Evolutionary conservation across 2,329 filamentous ascomycete genomes (phyloP).

Genomic region (Hypocreales sp.): DNA sequence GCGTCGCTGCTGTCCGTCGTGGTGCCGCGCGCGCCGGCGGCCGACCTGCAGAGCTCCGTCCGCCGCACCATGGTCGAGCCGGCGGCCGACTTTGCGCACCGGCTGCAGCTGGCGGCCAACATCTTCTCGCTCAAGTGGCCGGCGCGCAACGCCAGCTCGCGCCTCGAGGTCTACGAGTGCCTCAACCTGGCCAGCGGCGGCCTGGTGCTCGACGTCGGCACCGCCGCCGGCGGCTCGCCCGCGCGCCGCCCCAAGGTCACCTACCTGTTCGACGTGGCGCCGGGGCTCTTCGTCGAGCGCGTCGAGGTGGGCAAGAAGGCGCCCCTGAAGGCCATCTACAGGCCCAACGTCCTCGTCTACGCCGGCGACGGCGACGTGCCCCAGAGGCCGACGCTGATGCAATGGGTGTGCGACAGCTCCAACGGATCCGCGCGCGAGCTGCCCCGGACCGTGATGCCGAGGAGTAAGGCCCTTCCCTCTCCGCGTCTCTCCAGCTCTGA

Average conservation of each 20-base stretch:
- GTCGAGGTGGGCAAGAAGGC: slow-evolving; percentile 17
- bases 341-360: slow-evolving; percentile 17
- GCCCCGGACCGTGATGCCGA: slow-evolving; percentile 7
- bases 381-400: slow-evolving; percentile 16
- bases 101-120: slow-evolving; percentile 17
- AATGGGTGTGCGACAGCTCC: slow-evolving; percentile 16
- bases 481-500: slow-evolving; percentile 12
- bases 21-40: slow-evolving; percentile 10
- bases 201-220: slow-evolving; percentile 12
- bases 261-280: slow-evolving; percentile 21
- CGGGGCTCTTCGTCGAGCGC: slow-evolving; percentile 20
- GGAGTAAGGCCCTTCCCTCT: slow-evolving; percentile 12
- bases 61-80: slow-evolving; percentile 17
- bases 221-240: slow-evolving; percentile 12
- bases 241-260: slow-evolving; percentile 14
- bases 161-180: slow-evolving; percentile 21
- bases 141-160: slow-evolving; percentile 16
- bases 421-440: slow-evolving; percentile 5
- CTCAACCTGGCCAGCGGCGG: slow-evolving; percentile 18
- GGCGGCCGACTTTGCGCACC: slow-evolving; percentile 19
- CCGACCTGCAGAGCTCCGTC: slow-evolving; percentile 17
- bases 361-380: slow-evolving; percentile 10
- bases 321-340: slow-evolving; percentile 15
- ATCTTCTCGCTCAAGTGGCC: slow-evolving; percentile 22
- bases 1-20: slow-evolving; percentile 14